phyloP scores from a whole-genome alignment of 2,329 filamentous ascomycete genomes.

The Arthrinium phaeospermum region DNA sequence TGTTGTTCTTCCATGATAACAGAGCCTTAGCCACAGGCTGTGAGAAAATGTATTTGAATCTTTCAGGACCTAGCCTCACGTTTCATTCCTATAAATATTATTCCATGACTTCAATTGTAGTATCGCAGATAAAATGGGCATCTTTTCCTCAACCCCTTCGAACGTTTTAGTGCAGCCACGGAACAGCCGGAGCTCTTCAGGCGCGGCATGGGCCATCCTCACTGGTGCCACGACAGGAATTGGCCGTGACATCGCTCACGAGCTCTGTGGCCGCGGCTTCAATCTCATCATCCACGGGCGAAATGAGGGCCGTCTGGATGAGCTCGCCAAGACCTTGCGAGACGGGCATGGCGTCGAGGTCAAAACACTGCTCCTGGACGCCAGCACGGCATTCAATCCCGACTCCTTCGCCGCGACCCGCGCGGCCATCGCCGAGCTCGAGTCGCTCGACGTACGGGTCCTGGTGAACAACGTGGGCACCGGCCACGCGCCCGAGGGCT shows the following conservation, averaged over 20 bases:
- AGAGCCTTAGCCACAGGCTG: background rate
- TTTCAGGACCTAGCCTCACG: too few species aligned
- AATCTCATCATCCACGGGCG: background rate
- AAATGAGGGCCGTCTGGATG: background rate
- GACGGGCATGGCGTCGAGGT: background rate
- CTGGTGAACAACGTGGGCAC: slow-evolving; percentile 9
- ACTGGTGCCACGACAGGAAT: background rate
- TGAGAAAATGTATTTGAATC: too few species aligned
- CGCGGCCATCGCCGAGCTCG: background rate
- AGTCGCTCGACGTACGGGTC: background rate
- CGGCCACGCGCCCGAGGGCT: slow-evolving; percentile 3
- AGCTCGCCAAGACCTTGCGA: background rate
- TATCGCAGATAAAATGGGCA: background rate
- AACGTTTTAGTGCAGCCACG: background rate
- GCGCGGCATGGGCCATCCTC: background rate
- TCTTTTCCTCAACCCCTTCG: background rate
- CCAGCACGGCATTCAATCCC: background rate
- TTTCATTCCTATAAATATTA: background rate
- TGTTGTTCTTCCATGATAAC: background rate
- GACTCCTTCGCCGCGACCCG: background rate
- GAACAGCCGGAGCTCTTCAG: background rate
- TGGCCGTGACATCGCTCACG: background rate
- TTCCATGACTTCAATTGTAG: background rate
- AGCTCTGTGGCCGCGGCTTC: background rate
- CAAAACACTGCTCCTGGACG: background rate